Conservation (phyloP, 768 basidiomycete species). For the Suillus tomentosus region DNA sequence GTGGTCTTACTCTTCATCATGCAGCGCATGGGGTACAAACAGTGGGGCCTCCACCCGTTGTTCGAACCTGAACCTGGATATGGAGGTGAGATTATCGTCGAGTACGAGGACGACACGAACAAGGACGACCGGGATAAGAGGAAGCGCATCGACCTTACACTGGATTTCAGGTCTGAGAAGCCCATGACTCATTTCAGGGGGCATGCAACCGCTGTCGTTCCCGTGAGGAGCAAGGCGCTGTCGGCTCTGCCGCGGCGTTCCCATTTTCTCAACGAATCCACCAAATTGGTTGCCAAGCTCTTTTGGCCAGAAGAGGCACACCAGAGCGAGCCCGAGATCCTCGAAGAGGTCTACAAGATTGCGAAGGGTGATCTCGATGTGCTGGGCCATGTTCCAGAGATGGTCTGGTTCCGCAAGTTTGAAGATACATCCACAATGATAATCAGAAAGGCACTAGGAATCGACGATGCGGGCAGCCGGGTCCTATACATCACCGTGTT, state of each 20-base stretch:
- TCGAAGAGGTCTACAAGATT: not conserved
- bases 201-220: conserved; percentile 12
- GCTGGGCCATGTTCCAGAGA: conserved; percentile 6
- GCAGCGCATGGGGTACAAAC: conserved; percentile 12
- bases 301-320: not conserved
- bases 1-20: conserved; percentile 13
- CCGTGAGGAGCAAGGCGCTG: not conserved
- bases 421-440: no score
- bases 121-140: no score
- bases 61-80: conserved; percentile 1
- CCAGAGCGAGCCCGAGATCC: not conserved
- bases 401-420: not conserved
- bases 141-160: not conserved
- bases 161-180: not conserved
- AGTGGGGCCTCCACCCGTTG: conserved; percentile 16
- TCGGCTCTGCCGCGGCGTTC: not conserved
- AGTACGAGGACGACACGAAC: not conserved
- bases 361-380: not conserved
- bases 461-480: not conserved
- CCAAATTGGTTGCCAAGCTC: no score
- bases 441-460: no score
- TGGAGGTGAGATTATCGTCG: not conserved
- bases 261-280: not conserved
- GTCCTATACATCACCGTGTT: not conserved
- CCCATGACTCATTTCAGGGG: conserved; percentile 9